Percentiles rank a stretch among this genome's conserved stretches.
These are phyloP conservation scores for Carnegiea gigantea DNA, from an alignment of 179 eudicot species.

Conservation along the genomic window DNA sequence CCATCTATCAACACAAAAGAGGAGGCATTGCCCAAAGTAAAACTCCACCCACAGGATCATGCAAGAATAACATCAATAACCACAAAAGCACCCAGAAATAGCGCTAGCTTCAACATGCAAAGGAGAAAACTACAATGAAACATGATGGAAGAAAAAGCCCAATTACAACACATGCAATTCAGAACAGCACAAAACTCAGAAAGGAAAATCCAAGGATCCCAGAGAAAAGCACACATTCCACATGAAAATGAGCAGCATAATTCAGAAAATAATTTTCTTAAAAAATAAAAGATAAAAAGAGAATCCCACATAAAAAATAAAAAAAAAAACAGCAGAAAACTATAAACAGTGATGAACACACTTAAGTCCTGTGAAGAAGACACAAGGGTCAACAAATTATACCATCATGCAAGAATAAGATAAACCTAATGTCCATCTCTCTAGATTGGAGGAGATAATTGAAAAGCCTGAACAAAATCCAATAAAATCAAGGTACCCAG, in stretches of 20 bases:
- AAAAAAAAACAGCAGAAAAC: background rate
- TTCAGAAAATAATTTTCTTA: too few relatives aligned
- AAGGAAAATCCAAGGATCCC: too few relatives aligned
- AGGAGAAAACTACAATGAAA: too few relatives aligned
- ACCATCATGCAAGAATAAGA: constrained; percentile 1
- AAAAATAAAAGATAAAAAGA: background rate
- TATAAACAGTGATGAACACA: constrained; percentile 5
- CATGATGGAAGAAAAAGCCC: background rate
- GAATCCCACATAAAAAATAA: background rate
- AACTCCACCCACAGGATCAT: too few relatives aligned
- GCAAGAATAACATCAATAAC: too few relatives aligned
- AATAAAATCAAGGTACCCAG: constrained; percentile 1
- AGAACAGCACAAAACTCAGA: background rate
- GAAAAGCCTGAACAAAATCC: background rate
- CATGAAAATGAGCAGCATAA: background rate
- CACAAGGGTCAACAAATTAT: background rate
- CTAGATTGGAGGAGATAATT: background rate
- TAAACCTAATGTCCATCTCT: background rate
- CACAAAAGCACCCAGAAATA: too few relatives aligned
- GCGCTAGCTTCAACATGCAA: too few relatives aligned
- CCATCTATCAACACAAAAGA: too few relatives aligned
- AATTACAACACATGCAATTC: constrained; percentile 12
- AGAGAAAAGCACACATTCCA: background rate
- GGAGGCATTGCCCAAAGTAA: too few relatives aligned
- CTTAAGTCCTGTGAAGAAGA: background rate